Evolutionary conservation across 129 eudicot species (phyloP), one percentile per base, ranked within the genome.

Genomic region (Rutidosis leptorrhynchoides): DNA sequence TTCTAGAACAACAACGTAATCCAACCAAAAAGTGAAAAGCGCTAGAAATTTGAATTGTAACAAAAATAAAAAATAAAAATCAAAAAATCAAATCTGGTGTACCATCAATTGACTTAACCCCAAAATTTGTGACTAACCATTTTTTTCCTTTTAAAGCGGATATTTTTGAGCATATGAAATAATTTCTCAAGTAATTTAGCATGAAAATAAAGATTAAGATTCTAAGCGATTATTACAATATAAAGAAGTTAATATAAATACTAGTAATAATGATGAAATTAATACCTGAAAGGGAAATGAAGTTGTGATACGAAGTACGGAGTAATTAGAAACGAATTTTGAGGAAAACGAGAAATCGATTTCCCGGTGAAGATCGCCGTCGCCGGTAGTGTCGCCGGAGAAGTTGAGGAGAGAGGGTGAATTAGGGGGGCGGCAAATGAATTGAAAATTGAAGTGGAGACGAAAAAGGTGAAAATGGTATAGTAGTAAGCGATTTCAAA

Each of bases 351-450:
- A 4, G 24, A 49, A 49, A 49, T 5, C 11, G n/a, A 15, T 3
- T 59, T 71, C 43, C 60, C 32, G 78, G 60, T 58, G 62, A 74
- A 74, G 61, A 64, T 73, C 29, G 64, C 64, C 32, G 58, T 28
- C 14, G 49, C 48, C 49, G 45, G 15, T 9, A 60, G 12, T 2
- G 17, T 73, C n/a, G 64, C 70, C 46, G 49, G 23, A 51, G 52
- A 40, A n/a, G 57, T 24, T 8, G 27, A 29, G 26, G 64, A 58
- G 28, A 48, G 26, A 35, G 48, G 24, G 2, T 17, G 54, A 40
- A 24, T 28, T 7, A 24, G 6, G 21, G 19, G 58, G 60, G 78
- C 78, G 78, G 78, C 67, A 74, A 65, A 56, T 9, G 67, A 74
- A 30, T 74, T 65, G 73, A 59, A 49, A 68, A 75, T 16, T 25